Conservation (phyloP, 371 early-diverging fungal species). For the Rhizopus delemar region DNA sequence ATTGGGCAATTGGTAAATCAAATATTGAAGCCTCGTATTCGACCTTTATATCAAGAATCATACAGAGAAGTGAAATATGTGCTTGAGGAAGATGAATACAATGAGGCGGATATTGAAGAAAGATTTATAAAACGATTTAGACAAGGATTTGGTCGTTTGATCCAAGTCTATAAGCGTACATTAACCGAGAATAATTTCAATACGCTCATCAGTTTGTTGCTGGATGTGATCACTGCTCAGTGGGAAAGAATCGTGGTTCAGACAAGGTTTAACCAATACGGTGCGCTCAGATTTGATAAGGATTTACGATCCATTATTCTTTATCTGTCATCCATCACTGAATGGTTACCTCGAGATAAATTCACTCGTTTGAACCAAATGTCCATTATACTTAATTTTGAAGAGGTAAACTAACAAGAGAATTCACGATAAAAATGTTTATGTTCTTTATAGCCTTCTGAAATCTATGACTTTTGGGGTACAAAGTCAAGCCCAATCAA, state of each 20-base stretch:
- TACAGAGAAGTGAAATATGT: slow-evolving; percentile 87
- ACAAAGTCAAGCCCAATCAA: slow-evolving; percentile 58
- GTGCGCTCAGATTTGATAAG: slow-evolving; percentile 85
- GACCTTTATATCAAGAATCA: slow-evolving; percentile 76
- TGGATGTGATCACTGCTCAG: slow-evolving; percentile 70
- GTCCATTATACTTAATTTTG: slow-evolving; percentile 77
- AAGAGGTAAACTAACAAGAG: slow-evolving; percentile 45
- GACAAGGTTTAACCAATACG: slow-evolving; percentile 85
- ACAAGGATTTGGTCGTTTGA: slow-evolving; percentile 61
- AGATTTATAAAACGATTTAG: slow-evolving; percentile 78
- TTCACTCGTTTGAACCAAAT: slow-evolving; percentile 83
- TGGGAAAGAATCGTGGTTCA: slow-evolving; percentile 87
- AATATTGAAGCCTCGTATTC: slow-evolving; percentile 78
- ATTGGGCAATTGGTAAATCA: slow-evolving; percentile 79
- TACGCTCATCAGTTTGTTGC: slow-evolving; percentile 57
- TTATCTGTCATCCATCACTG: slow-evolving; percentile 66
- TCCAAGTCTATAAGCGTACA: slow-evolving; percentile 42
- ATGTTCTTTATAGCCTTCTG: slow-evolving; percentile 48
- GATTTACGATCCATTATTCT: slow-evolving; percentile 79
- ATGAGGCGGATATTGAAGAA: slow-evolving; percentile 77
- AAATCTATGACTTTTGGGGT: slow-evolving; percentile 77
- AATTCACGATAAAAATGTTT: background rate
- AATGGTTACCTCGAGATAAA: slow-evolving; percentile 69
- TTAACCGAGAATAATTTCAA: slow-evolving; percentile 73
- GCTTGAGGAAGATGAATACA: slow-evolving; percentile 87